These are phyloP conservation scores for Actinidia arguta DNA, from an alignment of 179 eudicot genomes.

Conservation along the genomic window DNA sequence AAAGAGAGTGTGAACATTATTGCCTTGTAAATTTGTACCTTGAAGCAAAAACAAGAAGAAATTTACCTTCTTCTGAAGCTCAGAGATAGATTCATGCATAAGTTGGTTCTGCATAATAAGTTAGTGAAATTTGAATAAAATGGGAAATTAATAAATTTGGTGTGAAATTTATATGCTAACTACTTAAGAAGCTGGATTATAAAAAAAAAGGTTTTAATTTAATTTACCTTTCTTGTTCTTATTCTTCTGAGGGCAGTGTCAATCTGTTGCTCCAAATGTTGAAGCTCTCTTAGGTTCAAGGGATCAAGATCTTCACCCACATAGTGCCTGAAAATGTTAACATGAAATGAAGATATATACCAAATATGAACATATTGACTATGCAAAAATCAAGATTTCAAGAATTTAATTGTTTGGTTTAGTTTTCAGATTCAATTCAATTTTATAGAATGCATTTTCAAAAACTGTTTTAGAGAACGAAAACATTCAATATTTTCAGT, in stretches of 20 bases:
- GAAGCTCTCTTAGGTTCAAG: slow-evolving; percentile 74
- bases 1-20: no score
- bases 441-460: no score
- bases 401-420: no score
- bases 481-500: no score
- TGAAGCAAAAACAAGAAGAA: not conserved
- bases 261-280: slow-evolving; percentile 78
- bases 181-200: not conserved
- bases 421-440: no score
- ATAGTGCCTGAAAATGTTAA: slow-evolving; percentile 55
- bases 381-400: no score
- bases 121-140: not conserved
- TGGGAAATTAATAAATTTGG: not conserved
- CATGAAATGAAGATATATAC: not conserved
- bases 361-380: no score
- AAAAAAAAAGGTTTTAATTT: not conserved
- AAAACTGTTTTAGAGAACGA: no score
- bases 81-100: slow-evolving; percentile 77
- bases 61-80: slow-evolving; percentile 87
- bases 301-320: slow-evolving; percentile 77
- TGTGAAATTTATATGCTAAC: not conserved
- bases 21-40: no score
- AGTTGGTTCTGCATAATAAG: slow-evolving; percentile 73
- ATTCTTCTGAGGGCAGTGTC: slow-evolving; percentile 77
- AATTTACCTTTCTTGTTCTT: slow-evolving; percentile 67